phyloP scores from a whole-genome alignment of 148 eudicot genomes.

The Nepenthes mirabilis region DNA sequence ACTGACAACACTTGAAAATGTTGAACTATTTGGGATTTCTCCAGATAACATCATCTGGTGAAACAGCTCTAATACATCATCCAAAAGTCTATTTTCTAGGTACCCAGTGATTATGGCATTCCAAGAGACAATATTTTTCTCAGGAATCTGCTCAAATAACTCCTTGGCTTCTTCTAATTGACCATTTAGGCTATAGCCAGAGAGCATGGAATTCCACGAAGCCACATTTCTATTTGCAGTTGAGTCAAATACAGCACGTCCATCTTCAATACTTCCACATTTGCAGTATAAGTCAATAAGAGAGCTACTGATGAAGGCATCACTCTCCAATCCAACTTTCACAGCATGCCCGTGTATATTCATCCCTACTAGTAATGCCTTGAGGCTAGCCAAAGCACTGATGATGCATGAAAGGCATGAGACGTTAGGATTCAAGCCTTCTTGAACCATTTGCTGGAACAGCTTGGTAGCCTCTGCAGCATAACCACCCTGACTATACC shows the following conservation, averaged over 20 bases:
- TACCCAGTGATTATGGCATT: conserved; percentile 18
- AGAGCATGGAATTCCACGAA: conserved; percentile 37
- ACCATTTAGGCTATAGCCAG: conserved; percentile 37
- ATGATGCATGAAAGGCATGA: conserved; percentile 38
- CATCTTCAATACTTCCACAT: conserved; percentile 23
- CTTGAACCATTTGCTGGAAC: conserved; percentile 23
- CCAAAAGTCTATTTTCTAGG: background rate
- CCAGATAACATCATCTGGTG: background rate
- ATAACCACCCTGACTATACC: conserved; percentile 35
- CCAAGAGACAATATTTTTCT: conserved; percentile 36
- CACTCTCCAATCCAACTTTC: conserved; percentile 21
- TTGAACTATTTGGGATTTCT: background rate
- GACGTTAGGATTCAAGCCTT: conserved; percentile 21
- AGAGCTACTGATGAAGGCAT: conserved; percentile 23
- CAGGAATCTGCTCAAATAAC: conserved; percentile 28
- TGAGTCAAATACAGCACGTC: conserved; percentile 21
- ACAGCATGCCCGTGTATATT: conserved; percentile 24
- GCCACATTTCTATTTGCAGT: conserved; percentile 26
- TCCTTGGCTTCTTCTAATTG: conserved; percentile 22
- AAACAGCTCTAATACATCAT: background rate
- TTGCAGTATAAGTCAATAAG: conserved; percentile 29
- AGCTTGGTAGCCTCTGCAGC: conserved; percentile 28
- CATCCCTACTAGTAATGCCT: conserved; percentile 27
- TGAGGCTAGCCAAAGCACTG: conserved; percentile 28
- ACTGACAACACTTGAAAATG: conserved; percentile 19